Base-by-base conservation (phyloP, 208 protist genomes). In the Crithidia sp. region DNA sequence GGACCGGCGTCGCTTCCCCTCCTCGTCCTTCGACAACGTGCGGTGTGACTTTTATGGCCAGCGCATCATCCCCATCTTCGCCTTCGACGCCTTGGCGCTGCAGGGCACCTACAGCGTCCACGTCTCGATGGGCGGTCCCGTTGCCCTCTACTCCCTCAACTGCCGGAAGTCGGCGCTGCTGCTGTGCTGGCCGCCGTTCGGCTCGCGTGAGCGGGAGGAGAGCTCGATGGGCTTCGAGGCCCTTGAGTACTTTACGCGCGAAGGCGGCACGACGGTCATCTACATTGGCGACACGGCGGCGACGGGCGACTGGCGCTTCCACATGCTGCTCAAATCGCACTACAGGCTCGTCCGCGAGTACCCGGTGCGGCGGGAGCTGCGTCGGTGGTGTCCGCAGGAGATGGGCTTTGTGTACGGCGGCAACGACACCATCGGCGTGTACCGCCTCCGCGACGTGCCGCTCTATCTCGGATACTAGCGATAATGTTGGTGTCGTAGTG, bases 161-260 rank as follows among this genome's bases (percentile, higher is more conserved):
- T 95, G 90, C 72, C 58, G 57, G n/a, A 87, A 75, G n/a, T 77
- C 84, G 4, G 88, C 85, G 44, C 71, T 97, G 44, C 78, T 97
- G 54, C 77, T 97, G 53, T 95, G 86, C 72, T 97, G 93, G 91
- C 93, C 93, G 0, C 93, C 93, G 7, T 97, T 97, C 70, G 93
- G 93, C 53, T 93, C 89, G 10, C 82, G 90, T 12, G 74, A 92
- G 66, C 88, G 93, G 56, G 93, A 97, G 70, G 89, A 95, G 75
- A 94, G 86, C 67, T 95, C 93, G 44, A 97, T 97, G 93, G 89
- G 79, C n/a, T 95, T 93, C 69, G 93, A 97, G 84, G 80, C 93
- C 10, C 82, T 97, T 7, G 82, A 94, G 78, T 94, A 95, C 81
- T 97, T 88, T 52, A 92, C 78, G 16, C 81, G 91, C 14, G 67